Conservation (phyloP, 768 basidiomycete genomes). For the Royoungia palumana region DNA sequence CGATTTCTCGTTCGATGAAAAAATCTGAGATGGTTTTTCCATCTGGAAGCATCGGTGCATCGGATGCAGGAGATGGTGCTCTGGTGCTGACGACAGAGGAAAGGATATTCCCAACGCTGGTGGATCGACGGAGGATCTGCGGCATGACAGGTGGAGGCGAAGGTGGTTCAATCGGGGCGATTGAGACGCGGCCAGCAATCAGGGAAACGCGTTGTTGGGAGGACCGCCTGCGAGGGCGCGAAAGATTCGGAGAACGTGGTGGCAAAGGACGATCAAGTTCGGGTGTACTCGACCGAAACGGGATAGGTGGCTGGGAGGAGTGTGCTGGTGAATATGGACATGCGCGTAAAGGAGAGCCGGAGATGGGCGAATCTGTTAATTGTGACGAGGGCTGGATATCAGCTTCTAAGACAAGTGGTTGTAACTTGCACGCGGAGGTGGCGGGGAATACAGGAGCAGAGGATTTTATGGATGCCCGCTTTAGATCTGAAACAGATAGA, state of each 20-base stretch:
- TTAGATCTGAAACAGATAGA: constrained; percentile 13
- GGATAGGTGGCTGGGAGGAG: constrained; percentile 17
- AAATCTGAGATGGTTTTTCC: constrained; percentile 81
- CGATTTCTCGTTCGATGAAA: constrained; percentile 82
- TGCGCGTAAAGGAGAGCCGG: constrained; percentile 32
- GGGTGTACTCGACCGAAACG: constrained; percentile 17
- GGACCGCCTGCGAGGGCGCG: constrained; percentile 70
- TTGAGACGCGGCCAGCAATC: constrained; percentile 76
- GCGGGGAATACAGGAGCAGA: constrained; percentile 11
- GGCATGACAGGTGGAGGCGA: constrained; percentile 59
- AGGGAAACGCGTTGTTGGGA: constrained; percentile 84
- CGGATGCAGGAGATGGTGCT: constrained; percentile 55
- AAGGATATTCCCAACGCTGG: constrained; percentile 60
- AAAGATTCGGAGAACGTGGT: constrained; percentile 51
- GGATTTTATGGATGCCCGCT: constrained; percentile 5
- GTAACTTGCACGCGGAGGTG: constrained; percentile 27
- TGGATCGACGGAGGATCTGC: constrained; percentile 60
- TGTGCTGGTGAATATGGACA: constrained; percentile 32
- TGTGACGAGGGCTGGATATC: constrained; percentile 28
- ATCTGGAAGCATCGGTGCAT: constrained; percentile 37
- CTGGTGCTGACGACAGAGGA: constrained; percentile 59
- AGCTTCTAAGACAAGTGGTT: constrained; percentile 20
- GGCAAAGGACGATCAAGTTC: constrained; percentile 30
- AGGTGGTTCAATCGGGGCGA: constrained; percentile 72
- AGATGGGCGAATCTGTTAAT: constrained; percentile 30